These are phyloP conservation scores for Arabidopsis lyrata DNA, from an alignment of 441 rosid genomes.

Conservation along the genomic window DNA sequence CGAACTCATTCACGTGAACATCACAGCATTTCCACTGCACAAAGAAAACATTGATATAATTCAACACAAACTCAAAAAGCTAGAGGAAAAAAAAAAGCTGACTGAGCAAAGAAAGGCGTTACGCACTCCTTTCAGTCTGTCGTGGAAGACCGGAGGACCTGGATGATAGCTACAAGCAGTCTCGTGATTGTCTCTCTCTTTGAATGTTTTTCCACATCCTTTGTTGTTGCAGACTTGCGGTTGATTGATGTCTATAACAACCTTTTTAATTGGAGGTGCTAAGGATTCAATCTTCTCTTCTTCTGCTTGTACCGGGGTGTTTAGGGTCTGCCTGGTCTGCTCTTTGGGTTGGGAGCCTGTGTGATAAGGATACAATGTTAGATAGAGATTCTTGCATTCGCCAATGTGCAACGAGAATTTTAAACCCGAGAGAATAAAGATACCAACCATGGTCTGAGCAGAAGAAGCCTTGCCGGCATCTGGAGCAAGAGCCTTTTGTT, in stretches of 20 bases:
- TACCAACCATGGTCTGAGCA: conserved; percentile 98
- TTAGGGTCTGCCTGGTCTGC: conserved; percentile 31
- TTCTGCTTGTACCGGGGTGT: conserved; percentile 27
- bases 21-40: conserved; percentile 96
- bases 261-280: conserved; percentile 55
- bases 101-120: not conserved
- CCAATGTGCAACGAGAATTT: not conserved
- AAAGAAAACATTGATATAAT: not conserved
- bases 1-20: conserved; percentile 88
- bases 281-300: conserved; percentile 35
- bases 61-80: not conserved
- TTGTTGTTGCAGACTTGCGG: conserved; percentile 83
- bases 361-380: conserved; percentile 1
- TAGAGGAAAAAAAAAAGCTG: not conserved
- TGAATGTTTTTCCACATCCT: conserved; percentile 83
- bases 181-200: conserved; percentile 89
- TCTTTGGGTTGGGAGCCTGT: conserved; percentile 72
- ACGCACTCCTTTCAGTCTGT: conserved; percentile 80
- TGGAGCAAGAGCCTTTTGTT: conserved; percentile 70
- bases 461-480: conserved; percentile 97
- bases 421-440: conserved; percentile 14
- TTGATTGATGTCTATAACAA: conserved; percentile 67
- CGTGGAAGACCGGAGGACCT: conserved; percentile 95
- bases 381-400: not conserved
- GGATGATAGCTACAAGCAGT: conserved; percentile 89